Percentiles rank a stretch among this genome's conserved stretches.
These are phyloP conservation scores for Lactifluus hygrophoroides DNA, from an alignment of 768 basidiomycete genomes.

Conservation along the genomic window DNA sequence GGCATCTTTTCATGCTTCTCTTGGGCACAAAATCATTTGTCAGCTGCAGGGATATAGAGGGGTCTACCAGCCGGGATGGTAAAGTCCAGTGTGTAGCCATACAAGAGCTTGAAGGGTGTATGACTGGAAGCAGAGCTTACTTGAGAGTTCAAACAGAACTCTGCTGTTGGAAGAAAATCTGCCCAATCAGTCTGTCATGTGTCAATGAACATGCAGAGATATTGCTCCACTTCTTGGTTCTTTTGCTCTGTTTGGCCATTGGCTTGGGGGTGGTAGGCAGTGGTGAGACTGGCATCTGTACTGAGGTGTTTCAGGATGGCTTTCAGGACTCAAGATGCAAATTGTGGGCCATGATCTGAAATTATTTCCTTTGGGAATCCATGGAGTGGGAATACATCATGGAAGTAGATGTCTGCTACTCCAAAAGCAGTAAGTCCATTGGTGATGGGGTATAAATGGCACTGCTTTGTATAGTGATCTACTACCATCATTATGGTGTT, in stretches of 20 bases:
- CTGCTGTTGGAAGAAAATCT: conserved; percentile 22
- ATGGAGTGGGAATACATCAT: conserved; percentile 12
- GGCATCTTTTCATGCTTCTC: too few relatives aligned
- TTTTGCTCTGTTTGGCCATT: conserved; percentile 29
- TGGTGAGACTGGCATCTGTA: conserved; percentile 21
- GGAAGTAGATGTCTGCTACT: conserved; percentile 14
- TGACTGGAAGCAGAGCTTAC: neutral
- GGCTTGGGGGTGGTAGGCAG: too few relatives aligned
- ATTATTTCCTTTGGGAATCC: conserved; percentile 11
- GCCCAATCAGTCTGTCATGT: conserved; percentile 26
- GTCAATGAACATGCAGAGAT: conserved; percentile 24
- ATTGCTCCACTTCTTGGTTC: conserved; percentile 28
- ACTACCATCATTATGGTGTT: conserved; percentile 21
- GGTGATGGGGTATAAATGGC: conserved; percentile 23
- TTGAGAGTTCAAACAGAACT: conserved; percentile 18
- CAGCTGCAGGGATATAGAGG: too few relatives aligned
- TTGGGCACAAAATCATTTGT: too few relatives aligned
- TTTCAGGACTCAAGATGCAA: conserved; percentile 2
- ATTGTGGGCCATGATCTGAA: conserved; percentile 16
- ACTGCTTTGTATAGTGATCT: conserved; percentile 25
- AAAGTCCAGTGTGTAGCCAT: neutral
- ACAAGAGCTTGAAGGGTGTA: neutral
- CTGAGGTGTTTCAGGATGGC: conserved; percentile 15
- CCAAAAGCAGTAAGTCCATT: conserved; percentile 18
- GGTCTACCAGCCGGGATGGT: neutral